Evolutionary conservation across 2,329 filamentous ascomycete genomes (phyloP), one percentile per base, ranked within the genome.

Genomic region (Epichloe baconii): DNA sequence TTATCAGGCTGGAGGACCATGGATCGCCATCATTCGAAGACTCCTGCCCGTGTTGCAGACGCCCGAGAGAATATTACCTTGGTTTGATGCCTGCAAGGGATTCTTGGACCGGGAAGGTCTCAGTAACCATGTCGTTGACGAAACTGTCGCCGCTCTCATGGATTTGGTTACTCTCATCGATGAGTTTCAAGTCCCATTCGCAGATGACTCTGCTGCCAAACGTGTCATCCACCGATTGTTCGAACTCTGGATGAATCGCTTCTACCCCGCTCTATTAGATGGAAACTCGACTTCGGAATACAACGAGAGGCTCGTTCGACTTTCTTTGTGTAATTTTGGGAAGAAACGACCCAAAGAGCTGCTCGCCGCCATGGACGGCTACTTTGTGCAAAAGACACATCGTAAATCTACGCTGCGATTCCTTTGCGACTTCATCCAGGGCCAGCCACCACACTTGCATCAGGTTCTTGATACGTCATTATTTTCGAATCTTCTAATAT

Each of bases 371-470:
- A 66, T 91, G 21, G 78, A 90, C 60, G 72, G 73, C 44, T 82
- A 82, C 55, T 76, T 93, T 53, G 70, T 83, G 26, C 78, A 80
- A 55, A 80, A 75, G 55, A 74, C 79, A 19, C 77, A 80, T 53
- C 80, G 87, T 19, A 75, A 81, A 50, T 77, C 79, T 54, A 76
- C 80, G 8, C 66, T 90, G 34, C 77, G 77, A 17, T 73, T 93
- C 11, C 71, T 93, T 15, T 82, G 80, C 61, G 79, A 83, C 44
- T 90, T 88, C 56, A 77, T 93, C 38, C 79, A 83, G 55, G 78
- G 80, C 53, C 83, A 88, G 57, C 85, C 86, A n/a, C 86, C 87
- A 4, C 87, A 90, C 66, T 72, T 93, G 2, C 80, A 93, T 61
- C 74, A 83, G 42, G 78, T 89, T 37, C 68, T 86, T 5, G 77